Evolutionary conservation across 495 filamentous ascomycete species (phyloP).

Genomic region (Massariosphaeria phaeospora): DNA sequence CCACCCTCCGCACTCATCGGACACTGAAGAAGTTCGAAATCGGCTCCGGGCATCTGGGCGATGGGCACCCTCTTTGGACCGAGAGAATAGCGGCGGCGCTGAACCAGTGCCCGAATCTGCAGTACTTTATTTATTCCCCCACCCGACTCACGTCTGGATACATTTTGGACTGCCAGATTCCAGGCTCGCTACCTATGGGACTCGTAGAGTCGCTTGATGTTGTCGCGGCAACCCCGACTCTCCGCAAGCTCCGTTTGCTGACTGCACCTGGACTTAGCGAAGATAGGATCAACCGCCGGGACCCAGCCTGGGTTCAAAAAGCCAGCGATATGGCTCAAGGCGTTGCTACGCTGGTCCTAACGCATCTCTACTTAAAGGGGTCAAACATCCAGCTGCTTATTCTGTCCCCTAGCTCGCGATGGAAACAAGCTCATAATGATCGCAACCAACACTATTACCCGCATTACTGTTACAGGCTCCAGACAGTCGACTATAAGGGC

Average conservation of each 20-base stretch:
- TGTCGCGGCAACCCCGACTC: slow-evolving; percentile 5
- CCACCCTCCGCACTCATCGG: slow-evolving; percentile 3
- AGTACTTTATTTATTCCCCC: not conserved
- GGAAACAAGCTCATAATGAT: slow-evolving; percentile 8
- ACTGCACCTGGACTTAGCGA: not conserved
- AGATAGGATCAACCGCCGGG: not conserved
- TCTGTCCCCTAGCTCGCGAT: slow-evolving; percentile 6
- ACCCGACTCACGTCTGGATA: not conserved
- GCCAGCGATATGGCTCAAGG: not conserved
- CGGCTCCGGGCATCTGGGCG: not conserved
- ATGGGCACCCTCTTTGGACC: not conserved
- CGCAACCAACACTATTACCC: slow-evolving; percentile 12
- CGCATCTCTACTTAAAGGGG: slow-evolving; percentile 5
- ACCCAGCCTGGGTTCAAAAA: not conserved
- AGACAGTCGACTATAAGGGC: slow-evolving; percentile 4
- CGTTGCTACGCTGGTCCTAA: slow-evolving; percentile 9
- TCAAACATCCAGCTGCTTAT: slow-evolving; percentile 9
- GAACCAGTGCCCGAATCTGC: not conserved
- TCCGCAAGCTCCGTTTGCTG: slow-evolving; percentile 9
- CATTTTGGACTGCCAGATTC: not conserved
- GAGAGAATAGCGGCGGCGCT: not conserved
- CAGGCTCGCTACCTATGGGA: not conserved
- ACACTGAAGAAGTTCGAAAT: slow-evolving; percentile 12
- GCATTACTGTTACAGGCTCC: slow-evolving; percentile 7
- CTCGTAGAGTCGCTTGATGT: slow-evolving; percentile 1